Evolutionary conservation across 139 green algal genomes (phyloP).

Genomic region (Nannochloris sp.): DNA sequence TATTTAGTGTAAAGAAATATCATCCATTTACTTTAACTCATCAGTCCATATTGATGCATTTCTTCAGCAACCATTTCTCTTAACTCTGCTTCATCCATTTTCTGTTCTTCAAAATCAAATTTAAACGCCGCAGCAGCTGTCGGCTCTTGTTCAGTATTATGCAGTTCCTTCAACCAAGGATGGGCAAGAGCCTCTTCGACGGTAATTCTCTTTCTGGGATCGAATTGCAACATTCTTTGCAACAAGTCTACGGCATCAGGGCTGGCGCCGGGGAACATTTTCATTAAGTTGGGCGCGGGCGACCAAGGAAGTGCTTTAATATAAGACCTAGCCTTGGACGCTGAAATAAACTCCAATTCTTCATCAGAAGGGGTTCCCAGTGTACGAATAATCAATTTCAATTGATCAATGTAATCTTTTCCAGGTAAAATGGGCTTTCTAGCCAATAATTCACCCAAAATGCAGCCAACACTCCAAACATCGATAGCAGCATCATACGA

Average conservation of each 20-base stretch:
- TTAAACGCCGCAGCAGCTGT: constrained; percentile 54
- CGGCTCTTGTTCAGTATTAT: constrained; percentile 72
- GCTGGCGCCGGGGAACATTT: constrained; percentile 68
- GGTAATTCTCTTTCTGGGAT: constrained; percentile 76
- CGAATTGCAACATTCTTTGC: constrained; percentile 87
- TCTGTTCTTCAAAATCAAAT: constrained; percentile 86
- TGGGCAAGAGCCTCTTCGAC: constrained; percentile 80
- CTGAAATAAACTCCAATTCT: constrained; percentile 86
- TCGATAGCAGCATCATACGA: constrained; percentile 73
- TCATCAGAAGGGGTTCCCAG: constrained; percentile 82
- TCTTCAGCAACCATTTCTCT: constrained; percentile 70
- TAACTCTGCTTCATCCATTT: constrained; percentile 64
- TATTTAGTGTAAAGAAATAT: too few species aligned
- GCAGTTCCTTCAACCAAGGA: constrained; percentile 79
- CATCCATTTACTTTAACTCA: neutral
- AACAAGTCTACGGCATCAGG: constrained; percentile 75
- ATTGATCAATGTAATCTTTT: constrained; percentile 91
- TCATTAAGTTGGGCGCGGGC: constrained; percentile 31
- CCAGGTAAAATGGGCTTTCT: constrained; percentile 80
- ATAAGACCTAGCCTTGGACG: constrained; percentile 71
- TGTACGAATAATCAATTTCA: constrained; percentile 84
- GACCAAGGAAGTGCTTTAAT: constrained; percentile 61
- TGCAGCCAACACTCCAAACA: constrained; percentile 83
- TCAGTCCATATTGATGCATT: constrained; percentile 52
- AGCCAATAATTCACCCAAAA: constrained; percentile 86